Conservation (phyloP, 495 filamentous ascomycete species). For the Neurospora discreta region DNA sequence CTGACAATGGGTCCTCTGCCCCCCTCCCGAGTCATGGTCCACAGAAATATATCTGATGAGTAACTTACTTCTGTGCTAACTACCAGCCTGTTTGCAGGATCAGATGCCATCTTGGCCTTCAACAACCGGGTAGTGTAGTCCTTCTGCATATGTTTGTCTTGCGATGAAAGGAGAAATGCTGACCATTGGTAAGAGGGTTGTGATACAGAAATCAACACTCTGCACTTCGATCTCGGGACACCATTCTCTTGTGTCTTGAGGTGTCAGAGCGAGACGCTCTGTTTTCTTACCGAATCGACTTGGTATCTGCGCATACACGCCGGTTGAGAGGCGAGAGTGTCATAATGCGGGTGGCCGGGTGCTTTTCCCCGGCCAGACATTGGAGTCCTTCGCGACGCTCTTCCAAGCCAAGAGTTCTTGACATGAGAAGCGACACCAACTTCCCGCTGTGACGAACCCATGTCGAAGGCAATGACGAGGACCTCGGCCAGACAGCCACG, state of each 20-base stretch:
- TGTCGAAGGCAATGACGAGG: too few relatives aligned
- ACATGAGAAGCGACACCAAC: too few relatives aligned
- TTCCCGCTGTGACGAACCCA: too few relatives aligned
- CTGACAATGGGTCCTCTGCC: constrained; percentile 34
- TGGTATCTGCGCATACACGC: background rate
- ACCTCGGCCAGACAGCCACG: too few relatives aligned
- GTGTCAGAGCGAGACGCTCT: background rate
- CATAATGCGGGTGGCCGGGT: too few relatives aligned
- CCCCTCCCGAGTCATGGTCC: background rate
- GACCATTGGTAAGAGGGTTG: background rate
- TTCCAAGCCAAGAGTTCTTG: background rate
- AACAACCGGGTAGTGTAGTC: background rate
- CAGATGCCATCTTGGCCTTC: background rate
- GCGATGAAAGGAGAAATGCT: background rate
- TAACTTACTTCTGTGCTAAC: constrained; percentile 1
- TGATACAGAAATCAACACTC: background rate
- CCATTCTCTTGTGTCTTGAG: background rate
- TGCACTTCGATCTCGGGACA: background rate
- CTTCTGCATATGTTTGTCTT: background rate
- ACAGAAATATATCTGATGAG: background rate
- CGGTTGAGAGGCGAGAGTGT: background rate
- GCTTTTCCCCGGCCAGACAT: background rate
- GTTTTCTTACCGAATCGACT: background rate
- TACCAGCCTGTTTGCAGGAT: background rate
- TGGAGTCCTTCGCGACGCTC: background rate